Base-by-base conservation (phyloP, 257 asterid genomes). In the Solanum peruvianum region DNA sequence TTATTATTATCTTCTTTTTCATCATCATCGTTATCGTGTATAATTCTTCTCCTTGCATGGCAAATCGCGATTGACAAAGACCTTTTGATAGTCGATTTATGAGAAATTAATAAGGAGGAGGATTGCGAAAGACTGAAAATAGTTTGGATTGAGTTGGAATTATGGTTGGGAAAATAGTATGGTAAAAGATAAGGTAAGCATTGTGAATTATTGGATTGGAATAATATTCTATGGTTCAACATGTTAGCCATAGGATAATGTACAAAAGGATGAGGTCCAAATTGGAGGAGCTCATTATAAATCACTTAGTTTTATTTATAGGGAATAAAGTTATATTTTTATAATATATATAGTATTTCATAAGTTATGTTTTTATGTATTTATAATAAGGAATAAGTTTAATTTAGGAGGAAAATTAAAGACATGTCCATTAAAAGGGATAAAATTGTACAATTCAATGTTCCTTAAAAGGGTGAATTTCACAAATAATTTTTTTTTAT, bases 31-130 rank as follows among this genome's bases (percentile, higher is more conserved):
- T 87, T 81, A 0, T 89, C 92, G 33, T 87, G 86, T 35, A 83
- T 82, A 14, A 77, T 86, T 90, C 97, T 91, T 45, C 95, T 89
- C 85, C 95, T 89, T 25, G 96, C 94, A 16, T 11, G 85, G 11
- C 87, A 47, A 11, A 69, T 35, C 13, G 39, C 10, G 7, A 9
- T 21, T 4, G 4, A 44, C 11, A 13, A 37, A 80, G 73, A 86
- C 47, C 60, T 84, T 84, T 29, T 67, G 21, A 23, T 31, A 25
- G 15, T 49, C 35, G 71, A 64, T 27, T 86, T 88, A 35, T 14
- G 45, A 82, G 13, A 23, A 6, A 16, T 29, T 14, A 12, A 31
- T 33, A 71, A 71, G 18, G 77, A 70, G 45, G 69, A 44, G 87
- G 29, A 25, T 9, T 71, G 14, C 78, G 78, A 2, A 21, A 10